phyloP scores from a whole-genome alignment of 2,329 filamentous ascomycete genomes.

The Claviceps sorghi region DNA sequence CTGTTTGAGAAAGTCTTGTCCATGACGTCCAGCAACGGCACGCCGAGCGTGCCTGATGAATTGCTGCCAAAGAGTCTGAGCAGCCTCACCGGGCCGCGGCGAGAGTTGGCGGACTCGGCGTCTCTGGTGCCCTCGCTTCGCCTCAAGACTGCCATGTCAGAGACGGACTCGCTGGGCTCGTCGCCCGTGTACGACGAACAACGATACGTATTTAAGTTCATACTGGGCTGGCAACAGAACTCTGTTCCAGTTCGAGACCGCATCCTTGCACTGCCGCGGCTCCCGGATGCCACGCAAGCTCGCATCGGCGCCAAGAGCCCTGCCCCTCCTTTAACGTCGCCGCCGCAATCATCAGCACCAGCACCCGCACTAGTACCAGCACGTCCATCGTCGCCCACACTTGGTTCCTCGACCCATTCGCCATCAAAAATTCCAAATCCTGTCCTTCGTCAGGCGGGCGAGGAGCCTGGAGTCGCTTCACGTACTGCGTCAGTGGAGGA shows the following conservation, averaged over 20 bases:
- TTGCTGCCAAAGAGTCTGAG: neutral
- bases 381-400: slow-evolving; percentile 16
- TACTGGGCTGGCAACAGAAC: slow-evolving; percentile 49
- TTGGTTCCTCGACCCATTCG: neutral
- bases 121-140: slow-evolving; percentile 4
- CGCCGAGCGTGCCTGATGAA: neutral
- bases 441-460: neutral
- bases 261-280: slow-evolving; percentile 50
- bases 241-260: slow-evolving; percentile 42
- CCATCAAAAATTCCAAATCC: neutral
- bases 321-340: neutral
- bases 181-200: slow-evolving; percentile 39
- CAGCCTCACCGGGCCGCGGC: neutral
- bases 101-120: neutral
- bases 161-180: slow-evolving; percentile 39
- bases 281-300: slow-evolving; percentile 56
- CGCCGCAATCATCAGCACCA: too few species aligned
- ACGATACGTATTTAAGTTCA: slow-evolving; percentile 59
- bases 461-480: slow-evolving; percentile 4
- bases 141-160: slow-evolving; percentile 25
- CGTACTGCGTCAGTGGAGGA: slow-evolving; percentile 20
- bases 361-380: neutral
- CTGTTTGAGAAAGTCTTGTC: slow-evolving; percentile 49
- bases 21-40: slow-evolving; percentile 14
- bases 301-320: slow-evolving; percentile 31